Percentiles rank a stretch among this genome's conserved stretches.
phyloP scores from a whole-genome alignment of 2,329 filamentous ascomycete genomes.

The Plectosphaerella cucumerina region DNA sequence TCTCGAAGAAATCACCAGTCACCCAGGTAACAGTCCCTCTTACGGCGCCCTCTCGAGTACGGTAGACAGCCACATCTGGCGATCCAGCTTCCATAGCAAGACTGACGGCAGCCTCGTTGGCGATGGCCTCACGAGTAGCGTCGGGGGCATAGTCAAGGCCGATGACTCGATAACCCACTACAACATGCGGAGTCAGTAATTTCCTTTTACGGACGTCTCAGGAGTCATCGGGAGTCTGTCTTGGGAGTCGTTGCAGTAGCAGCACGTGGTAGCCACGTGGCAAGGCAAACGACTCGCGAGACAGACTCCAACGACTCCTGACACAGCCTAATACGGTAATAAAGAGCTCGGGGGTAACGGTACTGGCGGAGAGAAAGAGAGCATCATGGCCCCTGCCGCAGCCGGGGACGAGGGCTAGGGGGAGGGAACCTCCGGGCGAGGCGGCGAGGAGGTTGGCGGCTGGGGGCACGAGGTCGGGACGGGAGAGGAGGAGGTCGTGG shows the following conservation, averaged over 20 bases:
- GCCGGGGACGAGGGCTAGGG: slow-evolving; percentile 67
- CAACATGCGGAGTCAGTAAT: no score
- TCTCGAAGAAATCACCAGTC: slow-evolving; percentile 62
- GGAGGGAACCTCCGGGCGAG: slow-evolving; percentile 29
- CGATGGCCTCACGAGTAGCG: slow-evolving; percentile 40
- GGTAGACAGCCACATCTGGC: slow-evolving; percentile 38
- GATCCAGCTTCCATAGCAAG: slow-evolving; percentile 29
- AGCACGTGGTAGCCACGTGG: no score
- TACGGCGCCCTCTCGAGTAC: slow-evolving; percentile 29
- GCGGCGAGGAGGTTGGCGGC: slow-evolving; percentile 14
- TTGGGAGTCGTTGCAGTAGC: no score
- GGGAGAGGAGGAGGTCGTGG: slow-evolving; percentile 44
- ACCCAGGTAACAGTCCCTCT: slow-evolving; percentile 53
- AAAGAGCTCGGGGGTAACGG: no score
- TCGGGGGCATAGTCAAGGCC: slow-evolving; percentile 64
- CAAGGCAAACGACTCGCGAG: no score
- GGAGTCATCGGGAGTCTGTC: no score
- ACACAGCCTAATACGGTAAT: no score
- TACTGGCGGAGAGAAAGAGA: slow-evolving; percentile 64
- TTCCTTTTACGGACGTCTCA: no score
- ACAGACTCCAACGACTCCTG: no score
- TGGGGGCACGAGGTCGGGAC: slow-evolving; percentile 36
- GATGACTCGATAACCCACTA: slow-evolving; percentile 74
- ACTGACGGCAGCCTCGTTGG: slow-evolving; percentile 28
- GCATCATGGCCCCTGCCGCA: slow-evolving; percentile 83